Evolutionary conservation across 1,139 yeast species (phyloP).

Genomic region (Suhomyces panamericanus): DNA sequence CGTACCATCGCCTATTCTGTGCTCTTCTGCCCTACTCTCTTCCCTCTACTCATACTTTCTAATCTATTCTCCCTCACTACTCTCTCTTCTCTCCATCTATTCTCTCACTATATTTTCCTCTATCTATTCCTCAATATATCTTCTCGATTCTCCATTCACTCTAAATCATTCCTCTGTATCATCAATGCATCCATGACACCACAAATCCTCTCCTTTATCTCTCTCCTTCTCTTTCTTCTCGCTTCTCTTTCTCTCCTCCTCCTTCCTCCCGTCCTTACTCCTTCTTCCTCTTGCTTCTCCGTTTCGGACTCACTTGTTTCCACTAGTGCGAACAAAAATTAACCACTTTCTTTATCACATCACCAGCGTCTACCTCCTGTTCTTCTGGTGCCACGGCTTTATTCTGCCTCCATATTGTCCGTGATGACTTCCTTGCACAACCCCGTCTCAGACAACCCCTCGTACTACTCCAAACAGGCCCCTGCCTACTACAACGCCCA

Average conservation of each 20-base stretch:
- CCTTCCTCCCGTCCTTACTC: background rate
- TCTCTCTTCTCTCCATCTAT: background rate
- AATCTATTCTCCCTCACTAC: background rate
- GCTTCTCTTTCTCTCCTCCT: background rate
- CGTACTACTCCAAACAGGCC: conserved; percentile 34
- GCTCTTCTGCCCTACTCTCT: too few species aligned
- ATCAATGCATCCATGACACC: too few species aligned
- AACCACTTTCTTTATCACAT: background rate
- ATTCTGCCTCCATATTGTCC: background rate
- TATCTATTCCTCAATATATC: too few species aligned
- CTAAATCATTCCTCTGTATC: too few species aligned
- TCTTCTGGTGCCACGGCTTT: background rate
- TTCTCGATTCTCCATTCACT: too few species aligned
- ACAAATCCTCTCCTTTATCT: background rate
- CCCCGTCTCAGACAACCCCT: conserved; percentile 25
- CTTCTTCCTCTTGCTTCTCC: background rate
- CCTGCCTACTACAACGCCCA: conserved; percentile 28
- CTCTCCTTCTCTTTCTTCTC: background rate
- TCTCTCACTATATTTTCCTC: background rate
- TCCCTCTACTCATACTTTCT: background rate
- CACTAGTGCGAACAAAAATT: background rate
- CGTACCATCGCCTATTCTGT: too few species aligned
- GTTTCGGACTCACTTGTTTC: background rate
- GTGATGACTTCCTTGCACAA: conserved; percentile 38
- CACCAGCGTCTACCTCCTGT: background rate